Base-by-base conservation (phyloP, 176 grass and related monocot genomes). In the Saccharum officinarum region DNA sequence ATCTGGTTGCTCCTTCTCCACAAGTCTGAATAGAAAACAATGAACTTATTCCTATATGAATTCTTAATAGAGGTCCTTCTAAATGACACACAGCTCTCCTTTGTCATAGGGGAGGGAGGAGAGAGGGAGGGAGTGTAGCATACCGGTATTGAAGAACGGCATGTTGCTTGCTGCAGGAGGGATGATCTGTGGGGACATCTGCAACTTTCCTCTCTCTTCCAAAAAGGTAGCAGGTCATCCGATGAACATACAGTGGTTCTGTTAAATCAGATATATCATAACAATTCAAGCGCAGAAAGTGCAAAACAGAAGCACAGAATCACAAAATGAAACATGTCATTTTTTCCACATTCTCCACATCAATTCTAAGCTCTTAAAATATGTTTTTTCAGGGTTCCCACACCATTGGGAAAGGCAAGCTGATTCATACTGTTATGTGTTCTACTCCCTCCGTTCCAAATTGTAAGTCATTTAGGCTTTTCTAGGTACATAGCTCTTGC, bases 151-250 rank as follows among this genome's bases (percentile, higher is more conserved):
- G 85, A 65, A 88, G 86, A 77, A 89, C 92, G 1, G 97, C 93
- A 80, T 99, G 97, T 55, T 99, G 97, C 52, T 99, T 99, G 87
- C 93, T 99, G 85, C 97, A 99, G 76, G 97, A 99, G 13, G 93
- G 93, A 82, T 99, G 93, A 85, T 99, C 97, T 10, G 93, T 99
- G 41, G 97, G 88, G 85, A 99, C 74, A 26, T 99, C 93, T 83
- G 93, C 97, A 71, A 99, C 90, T 78, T 80, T 96, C 78, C 97
- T 92, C 75, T 99, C 97, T 87, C 97, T 99, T 89, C 97, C 97
- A 76, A 96, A 98, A 83, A 99, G 88, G 68, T 99, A 96, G 69
- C 88, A 90, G 82, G 82, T 96, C 91, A 94, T 86, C 44, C 97
- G 93, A 78, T 99, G 97, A 73, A 99, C 90, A 70, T 96, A 96